Evolutionary conservation across 2,329 filamentous ascomycete species (phyloP).

Genomic region (Scedosporium minutisporum): DNA sequence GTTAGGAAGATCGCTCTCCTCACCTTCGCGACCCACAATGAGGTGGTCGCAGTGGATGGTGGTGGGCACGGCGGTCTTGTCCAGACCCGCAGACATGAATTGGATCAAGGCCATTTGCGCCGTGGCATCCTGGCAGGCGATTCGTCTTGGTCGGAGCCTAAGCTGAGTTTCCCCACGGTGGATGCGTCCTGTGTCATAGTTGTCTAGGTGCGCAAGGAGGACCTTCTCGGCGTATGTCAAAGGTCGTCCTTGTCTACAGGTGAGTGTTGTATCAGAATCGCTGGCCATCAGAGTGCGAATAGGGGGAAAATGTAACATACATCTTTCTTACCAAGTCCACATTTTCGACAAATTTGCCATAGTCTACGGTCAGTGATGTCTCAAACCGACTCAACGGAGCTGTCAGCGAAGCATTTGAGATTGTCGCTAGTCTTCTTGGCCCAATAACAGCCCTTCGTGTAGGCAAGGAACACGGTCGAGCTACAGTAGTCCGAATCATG

Average conservation of each 20-base stretch:
- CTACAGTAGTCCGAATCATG: too few species aligned
- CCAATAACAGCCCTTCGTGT: too few species aligned
- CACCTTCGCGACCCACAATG: slow-evolving; percentile 94
- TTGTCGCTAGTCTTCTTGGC: too few species aligned
- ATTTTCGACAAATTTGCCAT: too few species aligned
- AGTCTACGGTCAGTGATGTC: too few species aligned
- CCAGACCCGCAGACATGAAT: slow-evolving; percentile 99
- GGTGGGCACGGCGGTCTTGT: slow-evolving; percentile 82
- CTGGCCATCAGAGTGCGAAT: too few species aligned
- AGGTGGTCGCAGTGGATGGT: slow-evolving; percentile 99
- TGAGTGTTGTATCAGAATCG: too few species aligned
- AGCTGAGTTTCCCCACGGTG: slow-evolving; percentile 93
- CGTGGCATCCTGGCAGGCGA: slow-evolving; percentile 98
- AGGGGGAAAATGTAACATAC: too few species aligned
- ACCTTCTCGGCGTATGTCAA: slow-evolving; percentile 97
- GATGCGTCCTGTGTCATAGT: slow-evolving; percentile 91
- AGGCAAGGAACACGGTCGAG: too few species aligned
- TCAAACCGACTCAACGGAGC: too few species aligned
- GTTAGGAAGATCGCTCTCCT: slow-evolving; percentile 83
- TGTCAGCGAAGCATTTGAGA: too few species aligned
- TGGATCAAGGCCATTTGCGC: slow-evolving; percentile 99
- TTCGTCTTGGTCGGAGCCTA: slow-evolving; percentile 91
- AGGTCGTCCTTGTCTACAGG: slow-evolving; percentile 41
- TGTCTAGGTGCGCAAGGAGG: slow-evolving; percentile 95
- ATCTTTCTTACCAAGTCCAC: too few species aligned